Percentiles rank a stretch among this genome's conserved stretches.
Conservation (phyloP, 1,139 yeast genomes). For the Zhuliangozyma parablackwelliae region DNA sequence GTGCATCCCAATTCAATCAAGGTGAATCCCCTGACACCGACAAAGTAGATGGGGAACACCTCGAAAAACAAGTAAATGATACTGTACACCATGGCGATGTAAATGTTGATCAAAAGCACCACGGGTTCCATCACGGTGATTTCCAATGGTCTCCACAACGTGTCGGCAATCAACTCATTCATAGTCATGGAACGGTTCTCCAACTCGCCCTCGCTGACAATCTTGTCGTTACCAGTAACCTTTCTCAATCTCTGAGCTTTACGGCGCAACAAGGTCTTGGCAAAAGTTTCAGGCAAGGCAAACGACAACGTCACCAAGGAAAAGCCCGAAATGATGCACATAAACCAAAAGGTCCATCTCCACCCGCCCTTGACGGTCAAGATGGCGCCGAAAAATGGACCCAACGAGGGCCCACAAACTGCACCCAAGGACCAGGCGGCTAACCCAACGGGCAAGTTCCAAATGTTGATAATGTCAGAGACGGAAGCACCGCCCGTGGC, state of each 20-base stretch:
- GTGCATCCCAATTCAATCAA: slow-evolving; percentile 45
- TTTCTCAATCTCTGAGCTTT: slow-evolving; percentile 34
- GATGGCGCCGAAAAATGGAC: slow-evolving; percentile 34
- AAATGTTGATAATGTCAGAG: slow-evolving; percentile 21
- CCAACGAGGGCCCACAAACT: slow-evolving; percentile 33
- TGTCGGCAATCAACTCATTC: slow-evolving; percentile 26
- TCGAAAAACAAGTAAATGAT: slow-evolving; percentile 57
- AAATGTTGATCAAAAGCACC: slow-evolving; percentile 43
- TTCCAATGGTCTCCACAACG: slow-evolving; percentile 48
- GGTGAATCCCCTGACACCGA: slow-evolving; percentile 43
- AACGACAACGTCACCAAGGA: slow-evolving; percentile 21
- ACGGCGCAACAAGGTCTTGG: slow-evolving; percentile 30
- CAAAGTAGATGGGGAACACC: slow-evolving; percentile 55
- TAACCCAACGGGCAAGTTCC: slow-evolving; percentile 29
- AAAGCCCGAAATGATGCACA: slow-evolving; percentile 27
- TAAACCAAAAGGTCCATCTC: slow-evolving; percentile 41
- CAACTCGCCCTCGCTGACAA: slow-evolving; percentile 26
- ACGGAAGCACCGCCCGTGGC: slow-evolving; percentile 35
- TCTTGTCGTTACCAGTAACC: slow-evolving; percentile 28
- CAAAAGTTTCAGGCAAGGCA: slow-evolving; percentile 33
- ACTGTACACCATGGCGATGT: slow-evolving; percentile 52
- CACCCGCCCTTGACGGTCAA: slow-evolving; percentile 25
- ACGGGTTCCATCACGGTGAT: slow-evolving; percentile 42
- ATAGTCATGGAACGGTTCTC: slow-evolving; percentile 17
- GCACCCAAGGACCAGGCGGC: slow-evolving; percentile 34